phyloP scores from a whole-genome alignment of 1,284 basidiomycete genomes.

The Stygiomarasmius scandens region DNA sequence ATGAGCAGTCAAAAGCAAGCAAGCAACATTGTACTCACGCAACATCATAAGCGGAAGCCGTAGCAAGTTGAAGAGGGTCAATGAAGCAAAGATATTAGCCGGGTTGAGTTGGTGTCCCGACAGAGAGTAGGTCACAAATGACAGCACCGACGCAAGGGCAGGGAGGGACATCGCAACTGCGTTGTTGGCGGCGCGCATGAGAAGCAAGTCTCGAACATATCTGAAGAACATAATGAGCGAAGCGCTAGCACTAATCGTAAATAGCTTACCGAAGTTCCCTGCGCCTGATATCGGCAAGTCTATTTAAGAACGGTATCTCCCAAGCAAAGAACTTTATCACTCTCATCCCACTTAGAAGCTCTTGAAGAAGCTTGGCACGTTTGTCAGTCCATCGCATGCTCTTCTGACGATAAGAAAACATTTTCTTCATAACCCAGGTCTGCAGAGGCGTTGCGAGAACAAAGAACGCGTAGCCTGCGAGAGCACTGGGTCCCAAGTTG shows the following conservation, averaged over 20 bases:
- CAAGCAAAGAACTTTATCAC: constrained; percentile 91
- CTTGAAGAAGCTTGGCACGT: constrained; percentile 81
- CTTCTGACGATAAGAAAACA: constrained; percentile 74
- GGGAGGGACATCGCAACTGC: constrained; percentile 75
- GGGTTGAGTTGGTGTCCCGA: constrained; percentile 71
- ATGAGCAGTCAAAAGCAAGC: background rate
- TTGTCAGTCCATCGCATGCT: constrained; percentile 93
- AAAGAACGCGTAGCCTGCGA: constrained; percentile 86
- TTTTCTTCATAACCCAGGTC: constrained; percentile 70
- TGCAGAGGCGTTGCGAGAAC: constrained; percentile 65
- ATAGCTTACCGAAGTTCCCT: constrained; percentile 70
- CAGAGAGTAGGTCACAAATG: constrained; percentile 82
- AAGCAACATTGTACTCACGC: constrained; percentile 42
- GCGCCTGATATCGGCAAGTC: constrained; percentile 71
- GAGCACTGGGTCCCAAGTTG: constrained; percentile 78
- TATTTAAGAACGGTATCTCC: constrained; percentile 74
- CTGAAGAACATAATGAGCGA: constrained; percentile 27
- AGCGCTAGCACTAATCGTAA: background rate
- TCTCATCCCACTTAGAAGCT: constrained; percentile 84
- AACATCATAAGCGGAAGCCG: constrained; percentile 78
- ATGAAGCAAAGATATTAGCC: constrained; percentile 77
- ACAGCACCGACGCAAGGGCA: constrained; percentile 80
- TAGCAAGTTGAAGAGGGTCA: constrained; percentile 82
- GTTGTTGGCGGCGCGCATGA: constrained; percentile 73
- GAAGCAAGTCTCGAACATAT: constrained; percentile 75